Base-by-base conservation (phyloP, 2,329 filamentous ascomycete species). In the Capronia epimyces region DNA sequence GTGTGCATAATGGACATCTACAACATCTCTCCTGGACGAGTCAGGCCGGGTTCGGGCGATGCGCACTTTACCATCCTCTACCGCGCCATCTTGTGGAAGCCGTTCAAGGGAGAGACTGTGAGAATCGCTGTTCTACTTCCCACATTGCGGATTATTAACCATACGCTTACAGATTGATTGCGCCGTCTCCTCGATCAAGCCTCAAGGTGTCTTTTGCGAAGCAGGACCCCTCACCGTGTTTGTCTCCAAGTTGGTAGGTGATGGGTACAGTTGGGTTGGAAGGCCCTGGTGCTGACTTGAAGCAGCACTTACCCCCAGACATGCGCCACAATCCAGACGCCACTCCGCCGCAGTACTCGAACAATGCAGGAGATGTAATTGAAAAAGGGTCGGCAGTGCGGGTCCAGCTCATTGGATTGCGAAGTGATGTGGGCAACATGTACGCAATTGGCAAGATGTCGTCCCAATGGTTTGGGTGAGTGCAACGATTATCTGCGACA, bases 361-460 rank as follows among this genome's bases (percentile, higher is more conserved):
- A 98, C 69, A 50, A 55, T n/a, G 91, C 95, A 64, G 89, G 87
- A 56, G 93, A 95, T 60, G 84, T 89, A 29, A 95, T 98, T 64
- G 90, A 97, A 71, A 89, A 89, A 53, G 89, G 89, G 42, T 94
- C 90, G 13, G 91, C 95, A 63, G 82, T 98, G 57, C 87, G 93
- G 41, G 82, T 97, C 59, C 96, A 96, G 73, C 84, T 98, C 58
- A 88, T 96, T 62, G 93, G 93, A 70, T 87, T 91, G 44, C 82
- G 94, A 70, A 90, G 87, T 58, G 93, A 97, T 68, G 88, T 97
- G 45, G 89, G 88, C 56, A 86, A 88, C 67, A 95, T 98, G 80
- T 96, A 87, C 78, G 93, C 91, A 31, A 95, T 98, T 68, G 93
- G 90, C 54, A 97, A 89, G 61, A 96, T 98, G 74, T 95, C 95